Base-by-base conservation (phyloP, 768 basidiomycete genomes). In the Naganishia randhawae region DNA sequence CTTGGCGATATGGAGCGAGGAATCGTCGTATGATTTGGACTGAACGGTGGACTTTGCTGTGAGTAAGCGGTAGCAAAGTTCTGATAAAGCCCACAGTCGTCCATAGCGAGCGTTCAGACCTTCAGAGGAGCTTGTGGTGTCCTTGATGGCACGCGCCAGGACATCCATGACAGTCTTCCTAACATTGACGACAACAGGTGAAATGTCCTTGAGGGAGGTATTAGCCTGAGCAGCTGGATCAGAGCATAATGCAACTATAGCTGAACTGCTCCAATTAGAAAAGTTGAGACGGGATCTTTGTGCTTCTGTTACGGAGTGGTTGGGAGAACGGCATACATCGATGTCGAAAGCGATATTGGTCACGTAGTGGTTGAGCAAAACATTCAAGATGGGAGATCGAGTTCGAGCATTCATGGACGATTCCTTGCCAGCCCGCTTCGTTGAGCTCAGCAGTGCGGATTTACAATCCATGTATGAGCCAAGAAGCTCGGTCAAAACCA, bases 391-490 rank as follows among this genome's bases (percentile, higher is more conserved):
- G 51, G 66, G 11, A 68, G 66, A 37, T 62, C 71, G 63, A 27
- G 79, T 73, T 79, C 91, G 90, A n/a, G 84, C 80, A 5, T 85
- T 84, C 0, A 85, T 84, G 53, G 85, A 84, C 0, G 81, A 73
- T 32, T 86, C 85, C 72, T 83, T 85, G 68, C 74, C 75, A 41
- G 48, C 31, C 9, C 55, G 57, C 81, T 88, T 84, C 0, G 86
- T 85, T 73, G 86, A 92, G 0, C 90, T 88, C 63, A 96, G 78
- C 80, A 99, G 92, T 6, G 89, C 87, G 29, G 87, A 77, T 79
- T 98, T 99, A 86, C 92, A 94, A 7, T 86, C 79, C 72, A 92
- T 89, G 74, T 98, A 99, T 14, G 92, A 97, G 69, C 95, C 91
- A 14, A 96, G 81, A 11, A 98, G 82, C 80, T 99, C 96, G 2